Evolutionary conservation across 352 stramenopile species (phyloP).

Genomic region (Globisporangium iwayamae): DNA sequence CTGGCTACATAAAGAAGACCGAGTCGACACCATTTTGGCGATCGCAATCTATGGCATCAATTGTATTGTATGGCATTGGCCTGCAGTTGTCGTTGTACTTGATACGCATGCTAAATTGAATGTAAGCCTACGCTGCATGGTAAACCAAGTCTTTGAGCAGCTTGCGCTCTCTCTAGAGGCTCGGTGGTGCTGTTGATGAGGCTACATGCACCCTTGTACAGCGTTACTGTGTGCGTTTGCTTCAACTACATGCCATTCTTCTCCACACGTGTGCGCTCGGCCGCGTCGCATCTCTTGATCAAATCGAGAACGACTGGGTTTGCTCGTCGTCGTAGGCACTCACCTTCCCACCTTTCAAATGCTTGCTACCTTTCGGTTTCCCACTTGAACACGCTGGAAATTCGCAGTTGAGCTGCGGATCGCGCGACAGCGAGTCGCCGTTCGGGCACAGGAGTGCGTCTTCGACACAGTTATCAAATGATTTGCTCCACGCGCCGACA

Average conservation of each 20-base stretch:
- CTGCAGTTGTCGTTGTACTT: too few relatives aligned
- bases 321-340: not conserved
- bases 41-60: too few relatives aligned
- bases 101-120: too few relatives aligned
- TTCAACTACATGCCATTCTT: not conserved
- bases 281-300: not conserved
- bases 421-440: slow-evolving; percentile 11
- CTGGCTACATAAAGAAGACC: too few relatives aligned
- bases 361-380: not conserved
- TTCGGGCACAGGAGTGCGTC: slow-evolving; percentile 16
- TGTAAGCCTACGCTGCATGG: too few relatives aligned
- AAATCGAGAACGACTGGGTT: not conserved
- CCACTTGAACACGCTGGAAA: slow-evolving; percentile 8
- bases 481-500: slow-evolving; percentile 10
- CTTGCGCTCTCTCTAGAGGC: too few relatives aligned
- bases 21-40: too few relatives aligned
- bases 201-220: too few relatives aligned
- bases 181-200: too few relatives aligned
- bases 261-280: not conserved
- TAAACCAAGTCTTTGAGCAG: too few relatives aligned
- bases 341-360: not conserved
- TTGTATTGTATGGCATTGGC: too few relatives aligned
- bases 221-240: too few relatives aligned
- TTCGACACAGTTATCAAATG: slow-evolving; percentile 26
- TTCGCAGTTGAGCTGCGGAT: slow-evolving; percentile 15